phyloP scores from a whole-genome alignment of 768 basidiomycete species.

The Phlebiopsis flavidoalba region DNA sequence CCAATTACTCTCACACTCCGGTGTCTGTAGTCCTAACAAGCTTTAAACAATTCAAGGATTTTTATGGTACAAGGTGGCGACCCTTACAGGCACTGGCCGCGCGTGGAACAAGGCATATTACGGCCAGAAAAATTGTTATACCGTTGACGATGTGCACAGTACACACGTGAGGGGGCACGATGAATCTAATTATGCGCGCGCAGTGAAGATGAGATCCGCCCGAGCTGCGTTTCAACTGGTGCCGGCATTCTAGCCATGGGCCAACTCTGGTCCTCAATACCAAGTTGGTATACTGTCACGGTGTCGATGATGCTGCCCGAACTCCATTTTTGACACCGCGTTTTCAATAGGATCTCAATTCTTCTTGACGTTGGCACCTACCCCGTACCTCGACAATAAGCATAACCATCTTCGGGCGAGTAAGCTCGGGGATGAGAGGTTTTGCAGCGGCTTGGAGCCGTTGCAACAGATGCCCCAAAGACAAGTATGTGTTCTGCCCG shows the following conservation, averaged over 20 bases:
- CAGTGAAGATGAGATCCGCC: constrained; percentile 89
- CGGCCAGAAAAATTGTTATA: constrained; percentile 85
- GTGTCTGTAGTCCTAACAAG: background rate
- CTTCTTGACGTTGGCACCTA: constrained; percentile 82
- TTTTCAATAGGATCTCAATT: constrained; percentile 78
- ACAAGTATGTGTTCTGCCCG: constrained; percentile 49
- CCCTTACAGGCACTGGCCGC: constrained; percentile 91
- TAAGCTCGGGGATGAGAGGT: constrained; percentile 89
- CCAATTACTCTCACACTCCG: background rate
- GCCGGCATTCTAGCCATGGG: constrained; percentile 96
- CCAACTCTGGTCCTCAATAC: constrained; percentile 96
- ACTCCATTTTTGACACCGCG: constrained; percentile 15
- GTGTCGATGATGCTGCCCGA: background rate
- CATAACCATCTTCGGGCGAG: constrained; percentile 91
- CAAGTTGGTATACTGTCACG: constrained; percentile 51
- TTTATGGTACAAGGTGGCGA: constrained; percentile 97
- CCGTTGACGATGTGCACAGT: constrained; percentile 25
- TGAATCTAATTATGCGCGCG: background rate
- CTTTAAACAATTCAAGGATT: constrained; percentile 53
- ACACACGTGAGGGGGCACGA: background rate
- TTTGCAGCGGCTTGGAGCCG: constrained; percentile 85
- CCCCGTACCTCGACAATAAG: constrained; percentile 79
- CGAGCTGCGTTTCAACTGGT: constrained; percentile 89
- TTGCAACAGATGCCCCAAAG: constrained; percentile 85
- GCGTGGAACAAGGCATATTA: constrained; percentile 90